Evolutionary conservation across 306 rosid genomes (phyloP).

Genomic region (Biancaea sappan): DNA sequence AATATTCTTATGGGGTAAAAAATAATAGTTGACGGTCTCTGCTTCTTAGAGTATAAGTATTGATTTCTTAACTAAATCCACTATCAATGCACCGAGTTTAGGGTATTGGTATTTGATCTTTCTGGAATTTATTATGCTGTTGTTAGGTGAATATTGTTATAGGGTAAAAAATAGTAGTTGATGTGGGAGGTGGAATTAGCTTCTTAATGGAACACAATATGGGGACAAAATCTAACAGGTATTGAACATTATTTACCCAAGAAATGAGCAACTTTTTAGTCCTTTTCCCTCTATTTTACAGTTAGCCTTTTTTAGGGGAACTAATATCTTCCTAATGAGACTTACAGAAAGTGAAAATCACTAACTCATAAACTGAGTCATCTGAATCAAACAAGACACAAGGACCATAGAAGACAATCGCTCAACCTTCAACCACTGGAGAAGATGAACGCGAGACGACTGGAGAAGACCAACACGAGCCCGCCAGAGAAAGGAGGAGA

Average conservation of each 20-base stretch:
- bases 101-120: not conserved
- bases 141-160: not conserved
- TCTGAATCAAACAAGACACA: too few relatives aligned
- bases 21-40: too few relatives aligned
- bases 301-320: not conserved
- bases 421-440: too few relatives aligned
- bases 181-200: not conserved
- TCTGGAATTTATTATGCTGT: not conserved
- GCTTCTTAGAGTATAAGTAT: not conserved
- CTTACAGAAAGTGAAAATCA: constrained; percentile 9
- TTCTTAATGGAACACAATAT: too few relatives aligned
- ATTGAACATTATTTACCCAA: not conserved
- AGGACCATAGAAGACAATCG: too few relatives aligned
- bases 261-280: not conserved
- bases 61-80: not conserved
- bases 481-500: too few relatives aligned
- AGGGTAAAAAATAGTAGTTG: not conserved
- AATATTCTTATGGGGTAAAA: too few relatives aligned
- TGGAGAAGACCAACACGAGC: too few relatives aligned
- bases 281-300: not conserved
- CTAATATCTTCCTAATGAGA: not conserved
- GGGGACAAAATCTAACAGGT: too few relatives aligned
- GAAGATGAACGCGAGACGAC: too few relatives aligned
- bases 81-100: constrained; percentile 1
- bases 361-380: not conserved